Base-by-base conservation (phyloP, 2,329 filamentous ascomycete genomes). In the Fusarium luffae region DNA sequence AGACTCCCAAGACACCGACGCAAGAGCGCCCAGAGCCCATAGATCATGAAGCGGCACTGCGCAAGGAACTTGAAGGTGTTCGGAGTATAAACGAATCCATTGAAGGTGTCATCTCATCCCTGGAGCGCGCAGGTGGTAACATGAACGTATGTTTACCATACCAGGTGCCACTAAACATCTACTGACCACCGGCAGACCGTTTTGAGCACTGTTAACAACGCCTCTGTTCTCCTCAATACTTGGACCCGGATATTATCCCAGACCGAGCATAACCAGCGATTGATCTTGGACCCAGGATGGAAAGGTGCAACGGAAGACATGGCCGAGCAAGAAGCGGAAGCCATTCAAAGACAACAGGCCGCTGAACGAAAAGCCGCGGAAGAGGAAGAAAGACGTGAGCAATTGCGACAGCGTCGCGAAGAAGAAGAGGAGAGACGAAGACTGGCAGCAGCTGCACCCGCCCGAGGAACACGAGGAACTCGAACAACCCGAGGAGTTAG, bases 181-280 rank as follows among this genome's bases (percentile, higher is more conserved):
- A 63, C 70, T 76, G 63, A 76, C 67, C 47, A 43, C 41, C 30
- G 46, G 28, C 46, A 80, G 92, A 97, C 92, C 25, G 94, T 98
- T 37, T 92, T 92, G 56, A 87, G 88, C 66, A 98, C 96, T 5
- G 94, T 98, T 43, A 87, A 88, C 71, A 95, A 94, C 58, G 94
- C 96, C 5, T 97, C 94, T 16, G 92, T 92, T 2, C 87, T 99
- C 16, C 89, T 99, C 32, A 94, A 97, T 75, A 97, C 94, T 18
- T 99, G 95, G 95, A 97, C 94, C 11, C 90, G 94, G 54, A 98
- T 99, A 71, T 88, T 99, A 14, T 96, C 93, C 9, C 96, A 99
- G 80, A 98, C 96, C 7, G 96, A 99, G 81, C 96, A 99, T 81
- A 98, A 97, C 77, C 94, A 98, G 79, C 90, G 96, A 25, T 84